A percentile compares a stretch with the other conserved stretches of the same genome.
phyloP scores from a whole-genome alignment of 352 stramenopile species.

The Phytophthora melonis region DNA sequence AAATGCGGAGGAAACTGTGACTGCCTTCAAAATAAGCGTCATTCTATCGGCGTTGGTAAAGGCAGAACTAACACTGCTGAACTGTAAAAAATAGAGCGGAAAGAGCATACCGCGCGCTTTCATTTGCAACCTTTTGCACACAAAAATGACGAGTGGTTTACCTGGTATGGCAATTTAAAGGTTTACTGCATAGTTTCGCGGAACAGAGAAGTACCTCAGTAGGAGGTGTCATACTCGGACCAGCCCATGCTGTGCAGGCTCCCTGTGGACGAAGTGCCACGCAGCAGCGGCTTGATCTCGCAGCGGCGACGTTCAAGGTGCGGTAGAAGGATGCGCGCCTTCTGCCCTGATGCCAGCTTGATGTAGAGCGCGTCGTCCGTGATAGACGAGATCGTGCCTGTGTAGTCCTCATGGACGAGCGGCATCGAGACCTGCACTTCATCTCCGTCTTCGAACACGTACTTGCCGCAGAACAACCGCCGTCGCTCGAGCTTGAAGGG shows the following conservation, averaged over 20 bases:
- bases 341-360: slow-evolving; percentile 68
- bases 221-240: slow-evolving; percentile 74
- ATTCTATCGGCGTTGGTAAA: no score
- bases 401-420: slow-evolving; percentile 75
- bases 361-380: slow-evolving; percentile 79
- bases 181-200: no score
- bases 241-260: slow-evolving; percentile 66
- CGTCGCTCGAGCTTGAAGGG: slow-evolving; percentile 61
- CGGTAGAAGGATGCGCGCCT: slow-evolving; percentile 68
- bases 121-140: no score
- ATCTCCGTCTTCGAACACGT: slow-evolving; percentile 84
- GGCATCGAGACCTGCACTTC: slow-evolving; percentile 77
- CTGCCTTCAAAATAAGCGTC: no score
- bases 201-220: no score
- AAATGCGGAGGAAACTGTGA: no score
- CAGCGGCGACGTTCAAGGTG: slow-evolving; percentile 67
- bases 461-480: slow-evolving; percentile 70
- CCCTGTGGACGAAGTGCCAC: slow-evolving; percentile 51
- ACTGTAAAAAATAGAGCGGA: no score
- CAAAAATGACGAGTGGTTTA: no score
- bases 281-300: slow-evolving; percentile 71
- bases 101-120: no score
- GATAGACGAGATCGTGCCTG: slow-evolving; percentile 81
- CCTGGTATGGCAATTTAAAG: no score
- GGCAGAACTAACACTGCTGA: no score